Conservation (phyloP, 1,139 yeast genomes). For the Chernovozyma sophiae-reginae region DNA sequence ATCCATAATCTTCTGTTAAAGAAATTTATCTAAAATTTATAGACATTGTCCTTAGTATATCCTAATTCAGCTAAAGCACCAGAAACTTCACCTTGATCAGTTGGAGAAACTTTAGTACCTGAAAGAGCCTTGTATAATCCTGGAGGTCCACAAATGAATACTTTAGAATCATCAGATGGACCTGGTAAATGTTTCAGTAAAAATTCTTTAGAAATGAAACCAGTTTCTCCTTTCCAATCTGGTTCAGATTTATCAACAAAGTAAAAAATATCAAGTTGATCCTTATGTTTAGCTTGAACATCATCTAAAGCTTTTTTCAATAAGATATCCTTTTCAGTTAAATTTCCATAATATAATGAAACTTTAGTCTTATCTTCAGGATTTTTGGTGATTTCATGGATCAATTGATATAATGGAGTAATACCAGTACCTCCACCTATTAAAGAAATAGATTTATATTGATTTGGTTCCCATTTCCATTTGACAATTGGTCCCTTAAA, state of each 20-base stretch:
- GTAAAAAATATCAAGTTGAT: conserved; percentile 69
- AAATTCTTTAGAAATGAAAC: conserved; percentile 78
- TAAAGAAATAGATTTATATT: conserved; percentile 74
- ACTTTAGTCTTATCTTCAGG: conserved; percentile 77
- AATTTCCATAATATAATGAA: conserved; percentile 71
- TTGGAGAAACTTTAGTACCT: conserved; percentile 79
- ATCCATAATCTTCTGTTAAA: conserved; percentile 9
- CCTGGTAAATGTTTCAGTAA: conserved; percentile 64
- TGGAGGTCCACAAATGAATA: conserved; percentile 94
- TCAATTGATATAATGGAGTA: conserved; percentile 90
- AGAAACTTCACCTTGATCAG: conserved; percentile 91
- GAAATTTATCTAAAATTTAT: conserved; percentile 70
- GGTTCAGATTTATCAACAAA: conserved; percentile 73
- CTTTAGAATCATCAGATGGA: conserved; percentile 59
- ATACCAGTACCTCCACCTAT: conserved; percentile 90
- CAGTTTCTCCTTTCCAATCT: conserved; percentile 76
- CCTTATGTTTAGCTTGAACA: conserved; percentile 54
- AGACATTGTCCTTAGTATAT: conserved; percentile 81
- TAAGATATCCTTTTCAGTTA: conserved; percentile 72
- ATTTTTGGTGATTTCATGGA: conserved; percentile 71
- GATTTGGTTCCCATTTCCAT: conserved; percentile 89
- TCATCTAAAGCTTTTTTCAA: conserved; percentile 75
- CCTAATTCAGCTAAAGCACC: conserved; percentile 90
- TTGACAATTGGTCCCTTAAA: conserved; percentile 94
- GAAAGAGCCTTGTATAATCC: conserved; percentile 44